Percentiles rank a stretch among this genome's conserved stretches.
Evolutionary conservation across 1,284 basidiomycete species (phyloP).

Genomic region (Porodaedalea pini): DNA sequence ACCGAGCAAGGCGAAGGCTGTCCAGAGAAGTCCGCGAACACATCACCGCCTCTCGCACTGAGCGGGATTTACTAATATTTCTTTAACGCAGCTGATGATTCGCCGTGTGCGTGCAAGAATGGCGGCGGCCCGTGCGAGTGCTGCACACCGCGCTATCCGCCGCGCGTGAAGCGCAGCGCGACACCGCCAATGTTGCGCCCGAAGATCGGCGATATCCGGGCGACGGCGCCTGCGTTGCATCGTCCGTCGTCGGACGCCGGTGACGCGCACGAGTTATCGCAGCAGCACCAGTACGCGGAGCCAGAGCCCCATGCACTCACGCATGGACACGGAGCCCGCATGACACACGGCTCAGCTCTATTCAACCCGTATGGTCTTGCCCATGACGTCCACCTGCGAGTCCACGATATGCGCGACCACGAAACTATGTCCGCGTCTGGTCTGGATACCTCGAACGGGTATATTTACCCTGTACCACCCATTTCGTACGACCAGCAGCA

Average conservation of each 20-base stretch:
- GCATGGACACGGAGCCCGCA: slow-evolving; percentile 16
- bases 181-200: slow-evolving; percentile 12
- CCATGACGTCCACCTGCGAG: slow-evolving; percentile 13
- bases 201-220: slow-evolving; percentile 16
- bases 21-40: slow-evolving; percentile 16
- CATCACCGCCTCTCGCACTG: slow-evolving; percentile 2
- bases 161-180: slow-evolving; percentile 17
- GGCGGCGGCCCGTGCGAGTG: slow-evolving; percentile 46
- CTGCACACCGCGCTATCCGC: slow-evolving; percentile 40
- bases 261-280: slow-evolving; percentile 1
- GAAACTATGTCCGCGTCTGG: neutral
- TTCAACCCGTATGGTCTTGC: slow-evolving; percentile 18
- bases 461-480: slow-evolving; percentile 6
- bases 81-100: slow-evolving; percentile 28
- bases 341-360: slow-evolving; percentile 16
- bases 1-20: slow-evolving; percentile 8
- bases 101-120: slow-evolving; percentile 39
- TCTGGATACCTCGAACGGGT: neutral
- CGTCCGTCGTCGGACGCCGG: slow-evolving; percentile 10
- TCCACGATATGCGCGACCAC: slow-evolving; percentile 10
- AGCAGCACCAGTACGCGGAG: neutral
- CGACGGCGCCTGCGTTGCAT: neutral
- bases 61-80: slow-evolving; percentile 38
- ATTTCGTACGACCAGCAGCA: slow-evolving; percentile 10
- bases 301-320: slow-evolving; percentile 7